Percentiles rank a stretch among this genome's conserved stretches.
Conservation (phyloP, 345 rosid species). For the Brassica carinata region DNA sequence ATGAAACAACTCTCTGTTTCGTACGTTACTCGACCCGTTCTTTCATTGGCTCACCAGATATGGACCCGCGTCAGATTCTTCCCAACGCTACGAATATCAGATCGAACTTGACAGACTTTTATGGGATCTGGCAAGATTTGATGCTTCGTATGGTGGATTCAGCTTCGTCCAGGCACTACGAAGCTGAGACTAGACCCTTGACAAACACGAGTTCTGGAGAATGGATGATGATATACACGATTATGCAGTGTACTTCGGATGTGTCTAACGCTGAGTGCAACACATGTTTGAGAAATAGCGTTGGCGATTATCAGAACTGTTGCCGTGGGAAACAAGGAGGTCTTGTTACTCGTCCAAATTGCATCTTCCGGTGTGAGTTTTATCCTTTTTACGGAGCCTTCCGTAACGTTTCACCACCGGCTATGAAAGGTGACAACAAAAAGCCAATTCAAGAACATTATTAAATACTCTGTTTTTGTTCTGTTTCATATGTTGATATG, state of each 20-base stretch:
- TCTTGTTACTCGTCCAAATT: constrained; percentile 22
- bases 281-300: constrained; percentile 20
- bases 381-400: constrained; percentile 26
- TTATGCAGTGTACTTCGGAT: constrained; percentile 43
- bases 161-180: constrained; percentile 30
- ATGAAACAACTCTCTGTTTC: constrained; percentile 16
- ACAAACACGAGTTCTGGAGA: neutral
- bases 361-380: constrained; percentile 33
- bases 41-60: constrained; percentile 18
- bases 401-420: neutral
- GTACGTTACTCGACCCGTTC: constrained; percentile 32
- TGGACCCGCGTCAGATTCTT: constrained; percentile 1
- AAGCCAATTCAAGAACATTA: neutral
- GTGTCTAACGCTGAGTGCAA: constrained; percentile 28
- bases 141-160: neutral
- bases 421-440: neutral
- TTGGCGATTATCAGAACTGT: constrained; percentile 21
- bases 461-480: neutral
- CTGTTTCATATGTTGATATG: neutral
- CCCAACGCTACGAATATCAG: constrained; percentile 15
- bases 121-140: constrained; percentile 11
- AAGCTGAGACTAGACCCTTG: constrained; percentile 19
- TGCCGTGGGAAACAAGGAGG: constrained; percentile 40
- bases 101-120: constrained; percentile 8
- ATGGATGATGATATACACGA: constrained; percentile 12